These are phyloP conservation scores for Gamsiella multidivaricata DNA, from an alignment of 192 early-diverging fungal species.

Conservation along the genomic window DNA sequence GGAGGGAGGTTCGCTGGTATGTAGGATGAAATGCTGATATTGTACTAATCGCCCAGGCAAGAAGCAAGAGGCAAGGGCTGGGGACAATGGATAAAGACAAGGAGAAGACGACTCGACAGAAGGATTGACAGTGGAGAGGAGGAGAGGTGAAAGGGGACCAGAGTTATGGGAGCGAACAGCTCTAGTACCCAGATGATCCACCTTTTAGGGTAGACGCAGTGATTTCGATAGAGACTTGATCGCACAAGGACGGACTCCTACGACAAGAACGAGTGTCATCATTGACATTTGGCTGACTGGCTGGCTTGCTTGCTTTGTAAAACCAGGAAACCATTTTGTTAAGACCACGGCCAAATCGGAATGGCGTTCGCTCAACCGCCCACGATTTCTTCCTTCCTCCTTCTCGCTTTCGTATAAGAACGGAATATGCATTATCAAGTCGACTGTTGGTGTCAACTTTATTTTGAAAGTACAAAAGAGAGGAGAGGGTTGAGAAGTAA, in stretches of 20 bases:
- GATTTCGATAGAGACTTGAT: slow-evolving; percentile 41
- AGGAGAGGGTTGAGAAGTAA: not conserved
- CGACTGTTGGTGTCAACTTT: not conserved
- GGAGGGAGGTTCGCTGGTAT: too few relatives aligned
- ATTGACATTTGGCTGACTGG: not conserved
- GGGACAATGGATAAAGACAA: not conserved
- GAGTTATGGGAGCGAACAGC: not conserved
- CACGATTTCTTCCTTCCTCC: not conserved
- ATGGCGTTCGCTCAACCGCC: too few relatives aligned
- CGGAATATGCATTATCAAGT: slow-evolving; percentile 17
- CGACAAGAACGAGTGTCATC: not conserved
- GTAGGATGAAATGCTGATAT: too few relatives aligned
- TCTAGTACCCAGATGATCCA: not conserved
- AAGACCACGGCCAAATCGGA: slow-evolving; percentile 16
- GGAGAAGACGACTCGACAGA: too few relatives aligned
- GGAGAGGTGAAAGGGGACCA: too few relatives aligned
- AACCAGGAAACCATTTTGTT: not conserved
- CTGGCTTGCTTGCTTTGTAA: too few relatives aligned
- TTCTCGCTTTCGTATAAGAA: not conserved
- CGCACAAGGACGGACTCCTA: too few relatives aligned
- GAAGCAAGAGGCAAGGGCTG: not conserved
- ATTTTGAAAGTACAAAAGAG: slow-evolving; percentile 2
- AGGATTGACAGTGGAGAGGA: too few relatives aligned
- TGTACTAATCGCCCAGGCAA: too few relatives aligned
- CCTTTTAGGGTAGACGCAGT: too few relatives aligned